phyloP scores from a whole-genome alignment of 2,329 filamentous ascomycete genomes.

The Podosphaera aphanis region DNA sequence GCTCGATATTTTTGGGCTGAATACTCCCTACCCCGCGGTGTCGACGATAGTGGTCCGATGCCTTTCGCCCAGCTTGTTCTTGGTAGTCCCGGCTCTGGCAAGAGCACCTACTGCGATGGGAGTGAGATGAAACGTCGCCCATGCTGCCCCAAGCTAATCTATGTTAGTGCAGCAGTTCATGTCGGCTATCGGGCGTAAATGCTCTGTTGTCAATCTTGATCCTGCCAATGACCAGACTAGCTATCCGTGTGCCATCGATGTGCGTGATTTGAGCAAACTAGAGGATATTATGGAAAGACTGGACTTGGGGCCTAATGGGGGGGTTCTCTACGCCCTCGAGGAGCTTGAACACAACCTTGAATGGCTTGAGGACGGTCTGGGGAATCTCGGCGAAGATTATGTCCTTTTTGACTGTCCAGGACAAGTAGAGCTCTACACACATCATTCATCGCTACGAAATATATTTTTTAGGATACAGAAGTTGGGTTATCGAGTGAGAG shows the following conservation, averaged over 20 bases:
- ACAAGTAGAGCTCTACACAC: slow-evolving; percentile 91
- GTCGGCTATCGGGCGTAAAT: slow-evolving; percentile 81
- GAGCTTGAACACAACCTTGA: slow-evolving; percentile 86
- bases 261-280: slow-evolving; percentile 66
- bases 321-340: slow-evolving; percentile 78
- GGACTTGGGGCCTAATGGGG: slow-evolving; percentile 74
- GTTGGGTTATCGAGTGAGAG: slow-evolving; percentile 64
- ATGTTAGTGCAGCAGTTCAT: slow-evolving; percentile 77
- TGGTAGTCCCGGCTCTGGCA: slow-evolving; percentile 84
- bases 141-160: slow-evolving; percentile 2
- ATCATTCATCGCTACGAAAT: slow-evolving; percentile 75
- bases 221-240: slow-evolving; percentile 84
- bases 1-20: too few relatives aligned
- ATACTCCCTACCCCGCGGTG: too few relatives aligned
- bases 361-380: slow-evolving; percentile 67
- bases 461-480: slow-evolving; percentile 84
- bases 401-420: slow-evolving; percentile 89
- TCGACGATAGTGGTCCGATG: slow-evolving; percentile 11
- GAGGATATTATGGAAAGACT: slow-evolving; percentile 92
- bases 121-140: slow-evolving; percentile 27
- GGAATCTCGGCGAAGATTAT: slow-evolving; percentile 69
- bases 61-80: slow-evolving; percentile 39
- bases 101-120: slow-evolving; percentile 96
- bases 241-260: slow-evolving; percentile 76
- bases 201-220: slow-evolving; percentile 87